These are phyloP conservation scores for Colletotrichum cereale DNA, from an alignment of 2,329 filamentous ascomycete genomes.

Conservation along the genomic window DNA sequence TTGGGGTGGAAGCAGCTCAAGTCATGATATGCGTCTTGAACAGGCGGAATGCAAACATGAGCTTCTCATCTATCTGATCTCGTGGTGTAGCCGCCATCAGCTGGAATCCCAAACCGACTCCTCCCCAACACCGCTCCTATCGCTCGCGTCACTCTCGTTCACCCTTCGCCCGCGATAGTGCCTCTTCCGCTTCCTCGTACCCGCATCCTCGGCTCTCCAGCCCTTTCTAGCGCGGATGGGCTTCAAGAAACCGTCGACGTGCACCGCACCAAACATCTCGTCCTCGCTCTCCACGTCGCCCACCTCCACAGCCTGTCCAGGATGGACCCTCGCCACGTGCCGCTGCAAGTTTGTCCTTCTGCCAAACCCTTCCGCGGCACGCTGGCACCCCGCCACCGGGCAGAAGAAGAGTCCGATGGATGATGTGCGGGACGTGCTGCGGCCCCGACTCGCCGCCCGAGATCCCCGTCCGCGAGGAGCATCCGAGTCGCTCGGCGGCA, in stretches of 20 bases:
- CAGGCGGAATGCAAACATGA: neutral
- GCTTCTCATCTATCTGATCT: neutral
- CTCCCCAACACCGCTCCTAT: neutral
- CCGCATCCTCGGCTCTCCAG: conserved; percentile 51
- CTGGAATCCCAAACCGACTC: conserved; percentile 30
- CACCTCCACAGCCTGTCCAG: conserved; percentile 52
- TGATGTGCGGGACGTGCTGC: conserved; percentile 48
- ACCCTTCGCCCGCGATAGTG: conserved; percentile 33
- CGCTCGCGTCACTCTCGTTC: conserved; percentile 17
- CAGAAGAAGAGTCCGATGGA: conserved; percentile 53
- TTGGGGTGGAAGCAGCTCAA: neutral
- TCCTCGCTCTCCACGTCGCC: conserved; percentile 59
- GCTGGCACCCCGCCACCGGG: conserved; percentile 53
- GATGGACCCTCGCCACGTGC: conserved; percentile 55
- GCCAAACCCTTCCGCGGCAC: conserved; percentile 52
- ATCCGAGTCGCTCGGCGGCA: conserved; percentile 34
- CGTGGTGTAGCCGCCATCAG: neutral
- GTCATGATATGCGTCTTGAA: neutral
- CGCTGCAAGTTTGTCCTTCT: conserved; percentile 52
- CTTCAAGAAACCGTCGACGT: conserved; percentile 76
- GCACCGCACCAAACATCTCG: conserved; percentile 72
- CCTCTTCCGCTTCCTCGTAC: conserved; percentile 37
- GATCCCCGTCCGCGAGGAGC: conserved; percentile 1
- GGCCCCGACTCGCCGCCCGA: conserved; percentile 35
- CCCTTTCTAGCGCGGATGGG: conserved; percentile 63